Base-by-base conservation (phyloP, 164 flowering plant genomes). In the Vitis amurensis region DNA sequence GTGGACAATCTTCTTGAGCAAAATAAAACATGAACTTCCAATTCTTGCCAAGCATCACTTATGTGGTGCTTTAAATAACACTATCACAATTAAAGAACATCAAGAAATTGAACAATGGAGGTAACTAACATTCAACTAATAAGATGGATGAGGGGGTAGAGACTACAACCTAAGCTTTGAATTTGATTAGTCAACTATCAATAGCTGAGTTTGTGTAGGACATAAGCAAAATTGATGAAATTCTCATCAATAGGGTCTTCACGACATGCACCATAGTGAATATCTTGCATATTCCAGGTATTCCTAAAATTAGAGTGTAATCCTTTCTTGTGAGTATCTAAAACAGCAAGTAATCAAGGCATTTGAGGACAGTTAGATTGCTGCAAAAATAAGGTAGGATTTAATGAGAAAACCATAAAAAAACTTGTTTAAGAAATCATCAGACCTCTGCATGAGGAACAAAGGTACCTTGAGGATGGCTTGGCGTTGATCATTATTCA, bases 281-380 rank as follows among this genome's bases (percentile, higher is more conserved):
- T 70, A 98, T 96, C 82, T 96, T 93, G 71, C 97, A 98, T 3
- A 97, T 96, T 69, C 98, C 98, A 78, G 99, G 98, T 98, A 96
- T 96, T 76, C 99, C 99, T 11, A 96, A 87, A 74, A 96, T 91
- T 61, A 96, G 86, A 67, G 97, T 86, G 60, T 96, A 96, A 83
- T 92, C 94, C 77, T 89, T 96, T 62, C 93, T 95, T 62, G 97
- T 76, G 66, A 96, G 98, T 80, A 96, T 93, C 99, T 96, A 93
- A 68, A 84, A 73, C 5, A 23, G 23, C 5, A 68, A 55, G 44
- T 6, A 19, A 19, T 19, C 0, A 19, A 19, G 23, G 5, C 44
- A 31, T 31, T 31, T 31, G 44, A 31, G 44, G 44, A 31, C 7
- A 31, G 5, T 31, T 31, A 31, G 44, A 31, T 31, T 6, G 5